Conservation (phyloP, 1,284 basidiomycete species). For the Ceratobasidium sp. region DNA sequence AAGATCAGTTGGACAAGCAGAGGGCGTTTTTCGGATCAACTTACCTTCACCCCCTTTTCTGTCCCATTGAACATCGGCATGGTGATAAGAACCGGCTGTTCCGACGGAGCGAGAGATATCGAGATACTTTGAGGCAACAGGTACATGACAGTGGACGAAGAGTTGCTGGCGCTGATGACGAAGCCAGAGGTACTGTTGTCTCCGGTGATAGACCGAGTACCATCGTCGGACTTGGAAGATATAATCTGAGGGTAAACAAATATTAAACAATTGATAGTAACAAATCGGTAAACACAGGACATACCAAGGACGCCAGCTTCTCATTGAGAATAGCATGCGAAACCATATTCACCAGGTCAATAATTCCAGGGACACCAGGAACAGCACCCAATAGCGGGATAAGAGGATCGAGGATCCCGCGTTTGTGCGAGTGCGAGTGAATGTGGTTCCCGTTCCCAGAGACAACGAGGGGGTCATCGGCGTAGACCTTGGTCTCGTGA, state of each 20-base stretch:
- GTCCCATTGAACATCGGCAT: constrained; percentile 22
- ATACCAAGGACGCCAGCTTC: constrained; percentile 32
- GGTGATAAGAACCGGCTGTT: constrained; percentile 21
- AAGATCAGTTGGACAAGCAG: background rate
- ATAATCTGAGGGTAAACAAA: constrained; percentile 15
- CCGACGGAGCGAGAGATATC: constrained; percentile 15
- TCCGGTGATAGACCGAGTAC: background rate
- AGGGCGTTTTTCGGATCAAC: background rate
- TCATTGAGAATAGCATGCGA: constrained; percentile 21
- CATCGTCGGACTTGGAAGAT: constrained; percentile 8
- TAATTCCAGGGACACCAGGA: constrained; percentile 19
- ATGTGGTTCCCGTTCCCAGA: constrained; percentile 22
- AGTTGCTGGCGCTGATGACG: constrained; percentile 25
- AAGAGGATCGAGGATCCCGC: constrained; percentile 18
- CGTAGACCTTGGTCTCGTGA: constrained; percentile 15
- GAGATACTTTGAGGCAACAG: constrained; percentile 10
- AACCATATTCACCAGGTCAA: constrained; percentile 18
- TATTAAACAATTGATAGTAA: background rate
- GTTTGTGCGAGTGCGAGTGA: constrained; percentile 36
- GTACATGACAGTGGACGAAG: constrained; percentile 32
- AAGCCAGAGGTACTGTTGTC: background rate
- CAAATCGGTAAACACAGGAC: background rate
- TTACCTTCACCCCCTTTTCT: constrained; percentile 19
- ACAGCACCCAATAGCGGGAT: constrained; percentile 8
- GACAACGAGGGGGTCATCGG: constrained; percentile 21